Conservation (phyloP, 257 asterid genomes). For the Capsicum baccatum region DNA sequence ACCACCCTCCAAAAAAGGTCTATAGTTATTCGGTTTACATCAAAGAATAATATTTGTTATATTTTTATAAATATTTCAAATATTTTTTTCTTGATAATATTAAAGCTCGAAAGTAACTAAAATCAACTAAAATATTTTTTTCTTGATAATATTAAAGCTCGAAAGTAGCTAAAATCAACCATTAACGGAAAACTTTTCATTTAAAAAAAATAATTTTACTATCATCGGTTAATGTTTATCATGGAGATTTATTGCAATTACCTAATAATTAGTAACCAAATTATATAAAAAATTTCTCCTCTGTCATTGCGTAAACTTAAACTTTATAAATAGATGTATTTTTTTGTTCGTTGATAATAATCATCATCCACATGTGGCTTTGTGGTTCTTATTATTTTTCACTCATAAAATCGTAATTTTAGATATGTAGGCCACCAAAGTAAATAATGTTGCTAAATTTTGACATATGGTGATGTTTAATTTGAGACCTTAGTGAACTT, state of each 20-base stretch:
- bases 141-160: no score
- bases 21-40: background rate
- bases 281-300: background rate
- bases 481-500: background rate
- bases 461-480: background rate
- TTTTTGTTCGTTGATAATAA: background rate
- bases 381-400: background rate
- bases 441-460: background rate
- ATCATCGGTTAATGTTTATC: background rate
- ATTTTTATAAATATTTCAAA: background rate
- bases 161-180: no score
- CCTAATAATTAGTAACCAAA: background rate
- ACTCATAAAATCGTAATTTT: background rate
- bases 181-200: no score
- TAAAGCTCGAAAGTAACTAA: no score
- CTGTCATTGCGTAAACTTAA: background rate
- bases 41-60: background rate
- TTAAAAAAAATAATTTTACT: background rate
- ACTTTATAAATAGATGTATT: background rate
- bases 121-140: no score
- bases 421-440: slow-evolving; percentile 5
- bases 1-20: background rate
- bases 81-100: background rate
- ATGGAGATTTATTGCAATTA: background rate
- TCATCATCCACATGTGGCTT: background rate